phyloP scores from a whole-genome alignment of 208 protist genomes.

The Herpetomonas tarakana region DNA sequence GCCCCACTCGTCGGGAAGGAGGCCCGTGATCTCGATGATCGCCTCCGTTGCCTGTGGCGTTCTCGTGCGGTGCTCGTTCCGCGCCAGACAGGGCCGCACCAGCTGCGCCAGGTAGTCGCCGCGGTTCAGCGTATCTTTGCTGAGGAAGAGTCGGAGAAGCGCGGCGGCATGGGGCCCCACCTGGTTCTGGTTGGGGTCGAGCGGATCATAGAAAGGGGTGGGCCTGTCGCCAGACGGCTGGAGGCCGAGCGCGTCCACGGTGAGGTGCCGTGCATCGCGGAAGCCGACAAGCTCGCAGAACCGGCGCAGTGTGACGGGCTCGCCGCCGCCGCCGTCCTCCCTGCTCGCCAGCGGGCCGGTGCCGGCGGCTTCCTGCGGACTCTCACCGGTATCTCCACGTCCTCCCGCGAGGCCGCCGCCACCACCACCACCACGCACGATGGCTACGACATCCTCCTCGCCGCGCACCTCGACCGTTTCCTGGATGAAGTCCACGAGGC shows the following conservation, averaged over 20 bases:
- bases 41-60: conserved; percentile 88
- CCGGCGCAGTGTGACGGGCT: conserved; percentile 43
- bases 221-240: conserved; percentile 46
- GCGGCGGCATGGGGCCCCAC: conserved; percentile 76
- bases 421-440: not conserved
- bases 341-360: not conserved
- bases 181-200: conserved; percentile 96
- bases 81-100: conserved; percentile 73
- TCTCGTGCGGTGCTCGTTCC: conserved; percentile 74
- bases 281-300: conserved; percentile 72
- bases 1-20: conserved; percentile 92
- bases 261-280: conserved; percentile 62
- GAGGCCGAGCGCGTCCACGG: conserved; percentile 94
- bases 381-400: conserved; percentile 6
- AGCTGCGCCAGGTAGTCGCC: conserved; percentile 95
- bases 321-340: conserved; percentile 8
- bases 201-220: conserved; percentile 92
- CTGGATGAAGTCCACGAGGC: conserved; percentile 92
- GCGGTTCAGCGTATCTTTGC: conserved; percentile 92
- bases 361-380: not conserved
- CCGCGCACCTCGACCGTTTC: conserved; percentile 73
- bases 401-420: conserved; percentile 1
- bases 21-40: conserved; percentile 72
- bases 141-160: conserved; percentile 97
- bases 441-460: conserved; percentile 67